phyloP scores from a whole-genome alignment of 2,329 filamentous ascomycete species.

The Chaetothyriales sp. region DNA sequence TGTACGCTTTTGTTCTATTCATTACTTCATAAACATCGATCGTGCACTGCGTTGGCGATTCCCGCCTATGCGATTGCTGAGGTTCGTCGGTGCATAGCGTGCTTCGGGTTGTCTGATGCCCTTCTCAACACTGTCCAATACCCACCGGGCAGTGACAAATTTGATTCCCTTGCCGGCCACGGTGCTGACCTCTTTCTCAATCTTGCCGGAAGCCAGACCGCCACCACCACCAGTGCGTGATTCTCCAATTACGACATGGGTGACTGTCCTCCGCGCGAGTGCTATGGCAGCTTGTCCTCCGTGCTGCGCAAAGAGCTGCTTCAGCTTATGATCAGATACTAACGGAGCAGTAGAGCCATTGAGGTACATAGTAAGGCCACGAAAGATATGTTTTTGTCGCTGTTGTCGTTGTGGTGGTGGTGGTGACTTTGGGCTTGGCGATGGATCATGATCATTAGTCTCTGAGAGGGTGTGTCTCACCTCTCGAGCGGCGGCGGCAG shows the following conservation, averaged over 20 bases:
- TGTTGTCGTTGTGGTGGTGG: conserved; percentile 1
- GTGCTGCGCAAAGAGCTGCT: conserved; percentile 59
- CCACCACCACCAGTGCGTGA: conserved; percentile 46
- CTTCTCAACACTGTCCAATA: conserved; percentile 67
- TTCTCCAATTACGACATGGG: conserved; percentile 57
- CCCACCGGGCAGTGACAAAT: conserved; percentile 72
- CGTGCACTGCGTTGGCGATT: conserved; percentile 51
- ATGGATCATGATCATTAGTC: not conserved
- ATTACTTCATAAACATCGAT: conserved; percentile 6
- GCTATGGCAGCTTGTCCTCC: conserved; percentile 59
- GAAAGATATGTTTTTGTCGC: conserved; percentile 43
- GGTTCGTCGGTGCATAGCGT: conserved; percentile 50
- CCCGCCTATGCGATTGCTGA: conserved; percentile 33
- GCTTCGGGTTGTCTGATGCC: conserved; percentile 63
- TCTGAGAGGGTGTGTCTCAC: not conserved
- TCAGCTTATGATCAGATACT: conserved; percentile 76
- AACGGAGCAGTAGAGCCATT: conserved; percentile 74
- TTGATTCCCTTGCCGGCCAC: conserved; percentile 57
- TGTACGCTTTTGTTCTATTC: not conserved
- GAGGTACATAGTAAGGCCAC: conserved; percentile 62
- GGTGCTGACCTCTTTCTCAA: conserved; percentile 64
- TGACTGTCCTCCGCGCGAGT: conserved; percentile 60
- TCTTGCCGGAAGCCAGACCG: conserved; percentile 61
- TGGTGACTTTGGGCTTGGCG: not conserved
- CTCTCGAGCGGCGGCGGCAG: no score